Percentiles rank a stretch among this genome's conserved stretches.
Conservation (phyloP, 164 flowering plant species). For the Nymphaea thermarum region DNA sequence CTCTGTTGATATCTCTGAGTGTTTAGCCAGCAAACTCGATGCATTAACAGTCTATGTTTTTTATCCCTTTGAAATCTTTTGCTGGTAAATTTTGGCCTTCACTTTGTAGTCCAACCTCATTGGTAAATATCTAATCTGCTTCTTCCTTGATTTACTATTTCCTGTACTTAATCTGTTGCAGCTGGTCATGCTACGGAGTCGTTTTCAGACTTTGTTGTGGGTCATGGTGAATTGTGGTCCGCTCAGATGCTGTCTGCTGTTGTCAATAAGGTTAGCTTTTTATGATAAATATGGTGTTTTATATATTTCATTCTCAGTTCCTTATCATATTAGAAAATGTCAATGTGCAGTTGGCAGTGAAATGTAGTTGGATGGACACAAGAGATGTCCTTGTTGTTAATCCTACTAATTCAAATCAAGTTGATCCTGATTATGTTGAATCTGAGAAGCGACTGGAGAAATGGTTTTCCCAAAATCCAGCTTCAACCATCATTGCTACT, state of each 20-base stretch:
- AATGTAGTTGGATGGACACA: conserved; percentile 94
- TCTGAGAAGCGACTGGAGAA: conserved; percentile 69
- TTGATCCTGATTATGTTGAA: conserved; percentile 77
- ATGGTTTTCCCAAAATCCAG: conserved; percentile 62
- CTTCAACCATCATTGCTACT: conserved; percentile 73
- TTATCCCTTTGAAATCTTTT: too few relatives aligned
- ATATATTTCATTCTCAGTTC: background rate
- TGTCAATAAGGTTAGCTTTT: conserved; percentile 50
- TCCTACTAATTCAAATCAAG: conserved; percentile 78
- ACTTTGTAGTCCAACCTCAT: background rate
- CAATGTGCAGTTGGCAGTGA: conserved; percentile 46
- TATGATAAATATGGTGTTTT: background rate
- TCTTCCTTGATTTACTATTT: background rate
- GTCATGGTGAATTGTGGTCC: conserved; percentile 98
- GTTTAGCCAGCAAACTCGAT: too few relatives aligned
- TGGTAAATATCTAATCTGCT: background rate
- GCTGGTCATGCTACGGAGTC: conserved; percentile 99
- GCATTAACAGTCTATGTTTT: too few relatives aligned
- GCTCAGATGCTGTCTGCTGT: conserved; percentile 67
- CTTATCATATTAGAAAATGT: background rate
- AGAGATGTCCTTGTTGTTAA: conserved; percentile 88
- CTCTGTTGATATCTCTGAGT: too few relatives aligned
- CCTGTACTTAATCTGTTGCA: conserved; percentile 22
- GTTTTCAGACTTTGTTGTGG: conserved; percentile 88
- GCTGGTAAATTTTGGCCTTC: background rate